Evolutionary conservation across 148 eudicot species (phyloP), one percentile per base, ranked within the genome.

Genomic region (Rhododendron henanense): DNA sequence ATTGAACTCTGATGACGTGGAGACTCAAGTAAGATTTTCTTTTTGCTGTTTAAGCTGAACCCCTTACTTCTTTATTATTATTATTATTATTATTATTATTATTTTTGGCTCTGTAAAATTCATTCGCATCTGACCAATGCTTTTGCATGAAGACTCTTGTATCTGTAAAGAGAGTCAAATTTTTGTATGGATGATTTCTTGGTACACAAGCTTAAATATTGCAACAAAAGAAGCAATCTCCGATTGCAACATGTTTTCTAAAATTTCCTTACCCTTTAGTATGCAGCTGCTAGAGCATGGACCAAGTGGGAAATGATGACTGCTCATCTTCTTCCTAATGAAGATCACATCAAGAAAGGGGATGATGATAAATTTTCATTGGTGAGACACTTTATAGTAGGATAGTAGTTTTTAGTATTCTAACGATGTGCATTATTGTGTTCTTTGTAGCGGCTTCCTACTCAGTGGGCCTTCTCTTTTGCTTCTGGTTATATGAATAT

Each of bases 231-330:
- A 28, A 15, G 85, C 59, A 61, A 7, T 63, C 41, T 35, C 6
- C 2, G 10, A 7, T 6, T 8, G 75, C 16, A 83, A 65, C 53
- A 44, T 74, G 39, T 41, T 41, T 23, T 55, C 16, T 4, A 86
- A 13, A 71, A 11, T 3, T 55, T 50, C 28, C 59, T 82, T 85
- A 4, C 75, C 57, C 73, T 86, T 83, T 67, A 95, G 99, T 88
- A 91, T 88, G 98, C 93, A 82, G 99, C 98, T 82, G 97, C 98
- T 77, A 93, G 92, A 88, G 96, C 95, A 88, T 97, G 99, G 99
- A 95, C 99, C 85, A 97, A 92, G 85, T 95, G 98, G 99, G 99
- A 97, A 89, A 92, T 97, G 98, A 90, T 90, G 95, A 97, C 99
- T 9, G 98, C 98, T 44, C 96, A 92, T 92, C 96, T 97, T 88